Percentiles rank a stretch among this genome's conserved stretches.
Conservation (phyloP, 192 early-diverging fungal species). For the Obelidium mucronatum region DNA sequence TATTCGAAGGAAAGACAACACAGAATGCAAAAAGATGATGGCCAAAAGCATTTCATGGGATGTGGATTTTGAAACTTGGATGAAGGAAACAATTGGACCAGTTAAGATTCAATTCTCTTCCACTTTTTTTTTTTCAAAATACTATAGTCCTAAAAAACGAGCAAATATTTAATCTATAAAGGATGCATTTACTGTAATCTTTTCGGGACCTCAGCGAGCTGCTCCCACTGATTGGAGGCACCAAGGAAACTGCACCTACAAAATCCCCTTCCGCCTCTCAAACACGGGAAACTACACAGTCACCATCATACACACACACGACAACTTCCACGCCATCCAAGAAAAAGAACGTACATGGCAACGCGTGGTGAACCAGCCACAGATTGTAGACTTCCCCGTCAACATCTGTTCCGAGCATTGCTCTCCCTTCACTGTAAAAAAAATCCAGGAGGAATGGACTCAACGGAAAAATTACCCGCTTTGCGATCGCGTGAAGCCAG, state of each 20-base stretch:
- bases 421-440: neutral
- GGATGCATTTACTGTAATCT: slow-evolving; percentile 9
- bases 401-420: slow-evolving; percentile 15
- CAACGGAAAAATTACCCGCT: slow-evolving; percentile 4
- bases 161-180: too few relatives aligned
- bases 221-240: slow-evolving; percentile 25
- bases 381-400: neutral
- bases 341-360: neutral
- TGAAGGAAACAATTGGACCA: neutral
- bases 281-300: slow-evolving; percentile 20
- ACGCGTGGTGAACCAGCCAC: neutral
- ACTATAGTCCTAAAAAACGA: neutral
- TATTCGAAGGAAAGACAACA: neutral
- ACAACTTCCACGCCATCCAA: slow-evolving; percentile 11
- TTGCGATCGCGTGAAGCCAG: slow-evolving; percentile 4
- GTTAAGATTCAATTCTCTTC: neutral
- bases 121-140: neutral
- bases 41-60: neutral
- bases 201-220: slow-evolving; percentile 9
- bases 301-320: slow-evolving; percentile 12
- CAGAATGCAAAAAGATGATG: neutral
- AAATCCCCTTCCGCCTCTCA: slow-evolving; percentile 19
- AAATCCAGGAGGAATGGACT: neutral
- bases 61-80: neutral
- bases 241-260: slow-evolving; percentile 32